Base-by-base conservation (phyloP, 768 basidiomycete species). In the Aureoboletus auriporus region DNA sequence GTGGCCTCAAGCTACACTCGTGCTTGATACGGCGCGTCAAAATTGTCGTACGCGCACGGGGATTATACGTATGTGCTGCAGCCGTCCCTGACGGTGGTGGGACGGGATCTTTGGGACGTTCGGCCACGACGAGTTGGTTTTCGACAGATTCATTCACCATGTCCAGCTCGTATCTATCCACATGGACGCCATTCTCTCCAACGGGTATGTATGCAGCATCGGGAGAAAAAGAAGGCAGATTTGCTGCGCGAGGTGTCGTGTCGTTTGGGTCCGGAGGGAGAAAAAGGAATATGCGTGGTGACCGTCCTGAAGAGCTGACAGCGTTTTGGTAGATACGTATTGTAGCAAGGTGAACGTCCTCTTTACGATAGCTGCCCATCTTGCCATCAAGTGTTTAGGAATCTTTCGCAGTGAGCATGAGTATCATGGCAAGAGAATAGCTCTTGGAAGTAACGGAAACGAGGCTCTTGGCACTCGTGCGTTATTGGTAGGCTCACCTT, bases 71-170 rank as follows among this genome's bases (percentile, higher is more conserved):
- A 46, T 53, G 71, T 64, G 30, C 73, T 2, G 59, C 50, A 65
- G 28, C 72, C 66, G 33, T 75, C 62, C 44, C 67, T 61, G 12
- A 54, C 38, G 49, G 65, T 66, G 49, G 77, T 58, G 27, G 75
- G 66, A 16, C 72, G 29, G 64, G 80, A 44, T 74, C 86, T 59
- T 89, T 91, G 20, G 84, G 84, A 44, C 84, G 80, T 66, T 92
- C 89, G 0, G 89, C 89, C 31, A 93, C 79, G 28, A 92, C 88
- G 48, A 89, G 77, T 66, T 92, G 85, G 69, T 93, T 93, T 57
- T 89, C 87, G 8, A 90, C 86, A 29, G 79, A 68, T 53, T 90
- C 85, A 53, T 90, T 86, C 37, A 92, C 82, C 80, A 95, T 90
- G 38, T 90, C 85, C 30, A 97, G 75, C 57, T 92, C 89, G 69